Evolutionary conservation across 2,329 filamentous ascomycete genomes (phyloP).

Genomic region (Neonectria hederae): DNA sequence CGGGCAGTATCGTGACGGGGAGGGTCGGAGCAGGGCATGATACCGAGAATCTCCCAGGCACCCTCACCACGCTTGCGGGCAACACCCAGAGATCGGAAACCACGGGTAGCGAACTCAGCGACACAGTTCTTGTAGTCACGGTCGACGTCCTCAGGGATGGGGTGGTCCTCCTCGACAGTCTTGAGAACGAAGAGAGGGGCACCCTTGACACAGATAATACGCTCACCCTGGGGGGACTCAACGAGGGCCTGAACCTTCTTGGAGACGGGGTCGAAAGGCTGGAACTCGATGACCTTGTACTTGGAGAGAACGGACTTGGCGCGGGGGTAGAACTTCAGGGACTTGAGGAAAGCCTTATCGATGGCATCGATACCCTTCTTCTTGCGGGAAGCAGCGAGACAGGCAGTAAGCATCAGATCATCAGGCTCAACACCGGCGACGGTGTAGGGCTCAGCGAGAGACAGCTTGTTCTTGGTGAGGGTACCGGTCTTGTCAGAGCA

Average conservation of each 20-base stretch:
- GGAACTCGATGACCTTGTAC: slow-evolving; percentile 86
- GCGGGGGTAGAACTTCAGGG: slow-evolving; percentile 81
- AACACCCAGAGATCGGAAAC: slow-evolving; percentile 93
- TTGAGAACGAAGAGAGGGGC: slow-evolving; percentile 88
- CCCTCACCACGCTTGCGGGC: slow-evolving; percentile 86
- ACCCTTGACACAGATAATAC: slow-evolving; percentile 90
- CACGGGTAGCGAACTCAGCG: slow-evolving; percentile 89
- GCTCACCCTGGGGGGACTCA: slow-evolving; percentile 83
- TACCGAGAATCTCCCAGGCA: slow-evolving; percentile 90
- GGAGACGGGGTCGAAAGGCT: slow-evolving; percentile 90
- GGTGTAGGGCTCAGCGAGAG: slow-evolving; percentile 84
- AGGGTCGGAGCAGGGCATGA: slow-evolving; percentile 94
- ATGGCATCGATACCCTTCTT: slow-evolving; percentile 96
- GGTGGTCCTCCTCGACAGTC: slow-evolving; percentile 86
- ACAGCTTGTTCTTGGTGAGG: slow-evolving; percentile 93
- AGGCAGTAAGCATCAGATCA: slow-evolving; percentile 92
- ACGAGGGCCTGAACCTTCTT: slow-evolving; percentile 91
- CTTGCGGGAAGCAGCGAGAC: slow-evolving; percentile 89
- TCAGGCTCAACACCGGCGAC: slow-evolving; percentile 84
- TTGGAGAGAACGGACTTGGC: slow-evolving; percentile 83
- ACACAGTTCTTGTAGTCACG: slow-evolving; percentile 92
- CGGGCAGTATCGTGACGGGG: slow-evolving; percentile 90
- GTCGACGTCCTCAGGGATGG: slow-evolving; percentile 79
- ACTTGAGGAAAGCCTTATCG: slow-evolving; percentile 93
- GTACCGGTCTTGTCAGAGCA: slow-evolving; percentile 96